Percentiles rank a stretch among this genome's conserved stretches.
Evolutionary conservation across 768 basidiomycete genomes (phyloP).

Genomic region (Pleurotus eryngii): DNA sequence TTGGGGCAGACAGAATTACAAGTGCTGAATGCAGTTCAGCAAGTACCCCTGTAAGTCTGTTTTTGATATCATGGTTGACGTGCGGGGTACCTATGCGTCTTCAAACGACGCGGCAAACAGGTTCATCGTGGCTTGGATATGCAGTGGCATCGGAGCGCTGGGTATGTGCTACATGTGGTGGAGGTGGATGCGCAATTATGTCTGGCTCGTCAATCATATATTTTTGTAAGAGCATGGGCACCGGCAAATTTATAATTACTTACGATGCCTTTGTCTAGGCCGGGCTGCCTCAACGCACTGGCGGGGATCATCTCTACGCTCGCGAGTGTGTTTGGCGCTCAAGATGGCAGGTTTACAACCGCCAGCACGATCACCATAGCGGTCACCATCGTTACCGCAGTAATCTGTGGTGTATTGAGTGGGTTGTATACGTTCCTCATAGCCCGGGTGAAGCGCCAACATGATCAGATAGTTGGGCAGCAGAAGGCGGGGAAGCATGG

Average conservation of each 20-base stretch:
- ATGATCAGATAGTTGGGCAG: slow-evolving; percentile 37
- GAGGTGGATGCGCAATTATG: slow-evolving; percentile 55
- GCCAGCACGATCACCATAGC: slow-evolving; percentile 44
- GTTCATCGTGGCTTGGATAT: slow-evolving; percentile 52
- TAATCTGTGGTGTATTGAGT: slow-evolving; percentile 38
- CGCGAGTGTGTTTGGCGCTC: slow-evolving; percentile 46
- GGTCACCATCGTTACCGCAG: slow-evolving; percentile 37
- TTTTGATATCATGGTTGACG: not conserved
- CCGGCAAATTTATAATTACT: not conserved
- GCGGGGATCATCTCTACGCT: slow-evolving; percentile 57
- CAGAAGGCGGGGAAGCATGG: slow-evolving; percentile 42
- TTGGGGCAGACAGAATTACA: slow-evolving; percentile 26
- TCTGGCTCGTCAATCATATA: slow-evolving; percentile 56
- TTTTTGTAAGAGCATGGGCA: slow-evolving; percentile 36
- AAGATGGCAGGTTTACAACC: slow-evolving; percentile 40
- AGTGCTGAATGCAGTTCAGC: slow-evolving; percentile 34
- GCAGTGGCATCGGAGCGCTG: slow-evolving; percentile 46
- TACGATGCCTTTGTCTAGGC: slow-evolving; percentile 29
- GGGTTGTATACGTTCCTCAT: slow-evolving; percentile 40
- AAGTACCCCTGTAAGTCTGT: slow-evolving; percentile 42
- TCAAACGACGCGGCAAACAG: slow-evolving; percentile 21
- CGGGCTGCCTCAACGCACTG: slow-evolving; percentile 53
- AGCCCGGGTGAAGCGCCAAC: slow-evolving; percentile 38
- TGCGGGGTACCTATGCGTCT: not conserved
- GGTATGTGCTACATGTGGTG: slow-evolving; percentile 63